Conservation (phyloP, 441 rosid species). For the Daphne laureola region DNA sequence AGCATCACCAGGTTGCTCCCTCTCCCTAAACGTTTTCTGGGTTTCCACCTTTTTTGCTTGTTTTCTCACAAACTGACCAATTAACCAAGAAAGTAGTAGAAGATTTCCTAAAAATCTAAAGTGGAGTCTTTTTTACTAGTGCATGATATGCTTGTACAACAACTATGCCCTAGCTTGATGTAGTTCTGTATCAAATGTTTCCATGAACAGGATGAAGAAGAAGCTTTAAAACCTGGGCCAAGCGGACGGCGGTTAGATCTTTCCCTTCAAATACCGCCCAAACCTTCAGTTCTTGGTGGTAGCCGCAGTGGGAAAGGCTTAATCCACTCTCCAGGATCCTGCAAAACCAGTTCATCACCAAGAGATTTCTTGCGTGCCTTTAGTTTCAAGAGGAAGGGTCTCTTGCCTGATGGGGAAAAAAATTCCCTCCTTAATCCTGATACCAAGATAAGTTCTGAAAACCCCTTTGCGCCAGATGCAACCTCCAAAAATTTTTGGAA, state of each 20-base stretch:
- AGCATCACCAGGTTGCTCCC: constrained; percentile 7
- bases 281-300: constrained; percentile 40
- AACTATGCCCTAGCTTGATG: too few species aligned
- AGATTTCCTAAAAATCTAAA: too few species aligned
- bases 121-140: too few species aligned
- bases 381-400: constrained; percentile 65
- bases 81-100: too few species aligned
- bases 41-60: too few species aligned
- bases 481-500: constrained; percentile 46
- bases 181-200: constrained; percentile 5
- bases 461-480: constrained; percentile 37
- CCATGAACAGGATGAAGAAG: constrained; percentile 35
- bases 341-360: constrained; percentile 44
- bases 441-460: constrained; percentile 31
- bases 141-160: too few species aligned
- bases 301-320: constrained; percentile 43
- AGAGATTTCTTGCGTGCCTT: constrained; percentile 61
- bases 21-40: too few species aligned
- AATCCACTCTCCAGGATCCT: constrained; percentile 47
- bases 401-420: constrained; percentile 47
- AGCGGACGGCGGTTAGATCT: constrained; percentile 50
- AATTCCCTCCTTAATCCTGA: constrained; percentile 55
- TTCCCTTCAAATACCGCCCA: constrained; percentile 72
- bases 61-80: too few species aligned
- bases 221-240: constrained; percentile 35